Percentiles rank a stretch among this genome's conserved stretches.
Conservation (phyloP, 495 filamentous ascomycete genomes). For the Annulohypoxylon nitens region DNA sequence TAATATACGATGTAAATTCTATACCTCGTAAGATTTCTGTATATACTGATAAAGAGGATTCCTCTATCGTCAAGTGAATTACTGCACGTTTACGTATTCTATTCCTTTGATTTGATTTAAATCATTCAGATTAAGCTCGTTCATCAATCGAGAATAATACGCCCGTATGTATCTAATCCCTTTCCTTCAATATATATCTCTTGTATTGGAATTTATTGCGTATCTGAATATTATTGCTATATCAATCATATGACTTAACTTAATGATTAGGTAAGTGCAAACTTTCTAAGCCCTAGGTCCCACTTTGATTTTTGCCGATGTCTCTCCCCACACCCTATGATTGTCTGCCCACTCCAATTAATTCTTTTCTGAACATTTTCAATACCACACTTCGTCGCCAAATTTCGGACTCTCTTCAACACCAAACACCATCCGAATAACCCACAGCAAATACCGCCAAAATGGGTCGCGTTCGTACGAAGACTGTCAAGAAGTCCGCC, state of each 20-base stretch:
- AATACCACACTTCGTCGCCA: slow-evolving; percentile 20
- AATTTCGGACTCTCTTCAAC: slow-evolving; percentile 37
- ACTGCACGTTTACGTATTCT: background rate
- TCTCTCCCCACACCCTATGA: slow-evolving; percentile 47
- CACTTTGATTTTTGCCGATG: slow-evolving; percentile 47
- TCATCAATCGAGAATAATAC: background rate
- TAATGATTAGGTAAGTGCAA: background rate
- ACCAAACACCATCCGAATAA: slow-evolving; percentile 34
- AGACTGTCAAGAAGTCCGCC: slow-evolving; percentile 99
- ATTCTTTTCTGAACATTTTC: slow-evolving; percentile 29
- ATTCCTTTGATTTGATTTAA: background rate
- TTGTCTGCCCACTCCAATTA: slow-evolving; percentile 45
- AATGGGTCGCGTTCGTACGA: slow-evolving; percentile 97
- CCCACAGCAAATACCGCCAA: slow-evolving; percentile 70
- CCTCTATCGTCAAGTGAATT: slow-evolving; percentile 16
- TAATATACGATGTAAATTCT: slow-evolving; percentile 26
- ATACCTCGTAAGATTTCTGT: slow-evolving; percentile 34
- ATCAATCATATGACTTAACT: background rate
- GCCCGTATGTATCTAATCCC: background rate
- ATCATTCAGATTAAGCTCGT: background rate
- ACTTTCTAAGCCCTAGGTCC: slow-evolving; percentile 46
- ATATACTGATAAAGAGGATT: slow-evolving; percentile 33
- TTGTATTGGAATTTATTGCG: background rate
- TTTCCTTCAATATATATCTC: background rate
- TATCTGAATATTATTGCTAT: background rate